phyloP scores from a whole-genome alignment of 73 alveolate genomes.

The Stentor coeruleus region DNA sequence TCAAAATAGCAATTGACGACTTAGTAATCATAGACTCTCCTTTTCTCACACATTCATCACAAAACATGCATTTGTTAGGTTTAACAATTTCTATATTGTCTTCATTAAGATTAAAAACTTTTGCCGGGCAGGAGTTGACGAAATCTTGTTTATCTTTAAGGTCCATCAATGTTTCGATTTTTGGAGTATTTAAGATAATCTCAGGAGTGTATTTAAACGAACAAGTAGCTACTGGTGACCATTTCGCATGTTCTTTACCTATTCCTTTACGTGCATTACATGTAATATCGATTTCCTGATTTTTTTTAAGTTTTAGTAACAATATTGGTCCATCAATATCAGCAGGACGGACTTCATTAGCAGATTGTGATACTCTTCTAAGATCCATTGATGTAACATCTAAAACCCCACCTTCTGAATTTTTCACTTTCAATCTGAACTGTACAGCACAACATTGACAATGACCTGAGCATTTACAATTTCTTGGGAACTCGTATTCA shows the following conservation, averaged over 20 bases:
- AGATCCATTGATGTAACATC: constrained; percentile 78
- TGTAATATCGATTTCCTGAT: constrained; percentile 73
- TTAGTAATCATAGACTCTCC: constrained; percentile 59
- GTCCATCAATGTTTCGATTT: constrained; percentile 46
- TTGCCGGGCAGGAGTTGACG: constrained; percentile 76
- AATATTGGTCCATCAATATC: constrained; percentile 72
- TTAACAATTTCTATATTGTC: constrained; percentile 39
- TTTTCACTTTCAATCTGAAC: constrained; percentile 61
- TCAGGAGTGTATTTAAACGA: constrained; percentile 77
- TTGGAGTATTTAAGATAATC: constrained; percentile 56
- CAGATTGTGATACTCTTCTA: constrained; percentile 40
- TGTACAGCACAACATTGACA: constrained; percentile 81
- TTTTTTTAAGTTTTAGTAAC: constrained; percentile 75
- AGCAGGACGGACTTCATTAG: constrained; percentile 50
- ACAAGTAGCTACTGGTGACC: constrained; percentile 92
- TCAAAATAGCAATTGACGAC: constrained; percentile 39
- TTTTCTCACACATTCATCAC: constrained; percentile 68
- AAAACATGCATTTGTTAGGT: constrained; percentile 50
- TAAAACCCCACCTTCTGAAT: constrained; percentile 59
- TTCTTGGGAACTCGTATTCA: constrained; percentile 59
- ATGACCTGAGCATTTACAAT: constrained; percentile 69
- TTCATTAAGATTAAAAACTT: constrained; percentile 67
- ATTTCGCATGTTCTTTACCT: constrained; percentile 89
- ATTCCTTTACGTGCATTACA: constrained; percentile 85
- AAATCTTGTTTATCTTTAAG: constrained; percentile 51